Evolutionary conservation across 345 rosid species (phyloP), one percentile per base, ranked within the genome.

Genomic region (Microthlaspi erraticum): DNA sequence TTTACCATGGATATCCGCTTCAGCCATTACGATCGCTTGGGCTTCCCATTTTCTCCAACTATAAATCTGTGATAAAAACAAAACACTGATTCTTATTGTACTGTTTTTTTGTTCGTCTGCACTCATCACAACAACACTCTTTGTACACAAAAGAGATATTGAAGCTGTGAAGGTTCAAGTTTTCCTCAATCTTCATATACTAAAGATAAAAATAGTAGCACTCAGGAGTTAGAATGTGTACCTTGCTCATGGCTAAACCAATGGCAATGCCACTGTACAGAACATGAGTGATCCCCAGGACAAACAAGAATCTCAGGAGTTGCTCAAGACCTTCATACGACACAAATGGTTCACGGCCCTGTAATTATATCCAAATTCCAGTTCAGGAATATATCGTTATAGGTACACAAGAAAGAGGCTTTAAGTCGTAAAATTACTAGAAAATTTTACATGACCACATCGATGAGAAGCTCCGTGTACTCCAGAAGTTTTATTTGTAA

Each of bases 11-110:
- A 83, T 56, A 44, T 70, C 81, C 39, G 75, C 87, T 70, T 88
- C 97, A 63, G 83, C 71, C 48, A 73, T 68, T 63, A 77, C 23
- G 58, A 71, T 86, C 14, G 83, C 83, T 75, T 83, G 89, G 74
- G 80, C 78, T 82, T 93, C 96, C 96, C 96, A 88, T 71, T 88
- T 88, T 73, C 93, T 88, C 97, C 98, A 90, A 68, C 98, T 91
- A 82, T 88, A 91, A 54, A 88, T 91, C 97, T 88, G 78, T 61
- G 60, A 44, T 33, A 57, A 45, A 60, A 73, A 67, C 13, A 53
- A 20, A 43, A 32, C 43, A 70, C 55, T 38, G 71, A n/a, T 55
- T 71, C 29, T 7, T 32, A 72, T 46, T 43, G n/a, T 33, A 65
- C 50, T 11, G 10, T 16, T 10, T 10, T 10, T 73, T 38, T 29